Percentiles rank a stretch among this genome's conserved stretches.
Evolutionary conservation across 2,329 filamentous ascomycete species (phyloP).

Genomic region (Monascus ruber): DNA sequence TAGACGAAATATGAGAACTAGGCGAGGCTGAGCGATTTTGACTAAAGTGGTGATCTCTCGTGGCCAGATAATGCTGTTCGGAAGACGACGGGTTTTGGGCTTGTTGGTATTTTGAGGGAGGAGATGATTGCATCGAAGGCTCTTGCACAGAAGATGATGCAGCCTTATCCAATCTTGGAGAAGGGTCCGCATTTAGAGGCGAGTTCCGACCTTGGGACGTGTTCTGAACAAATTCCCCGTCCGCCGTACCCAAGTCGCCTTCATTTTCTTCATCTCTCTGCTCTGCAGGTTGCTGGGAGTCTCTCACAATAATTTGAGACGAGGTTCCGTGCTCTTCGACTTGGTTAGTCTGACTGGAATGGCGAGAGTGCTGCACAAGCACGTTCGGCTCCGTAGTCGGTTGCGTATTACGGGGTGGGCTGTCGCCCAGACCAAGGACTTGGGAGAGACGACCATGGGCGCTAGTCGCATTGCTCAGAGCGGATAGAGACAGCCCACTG

Average conservation of each 20-base stretch:
- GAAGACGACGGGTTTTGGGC: slow-evolving; percentile 3
- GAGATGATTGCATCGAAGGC: slow-evolving; percentile 11
- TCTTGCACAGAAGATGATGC: slow-evolving; percentile 9
- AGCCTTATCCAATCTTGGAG: slow-evolving; percentile 5
- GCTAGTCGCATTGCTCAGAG: slow-evolving; percentile 18
- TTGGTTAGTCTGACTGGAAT: slow-evolving; percentile 2
- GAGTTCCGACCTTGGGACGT: neutral
- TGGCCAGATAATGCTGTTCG: neutral
- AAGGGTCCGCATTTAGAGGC: slow-evolving; percentile 3
- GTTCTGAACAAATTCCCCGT: slow-evolving; percentile 1
- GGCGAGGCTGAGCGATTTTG: slow-evolving; percentile 4
- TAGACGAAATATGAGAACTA: slow-evolving; percentile 3
- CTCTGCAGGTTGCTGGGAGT: slow-evolving; percentile 25
- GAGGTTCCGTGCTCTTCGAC: slow-evolving; percentile 8
- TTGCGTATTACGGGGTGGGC: slow-evolving; percentile 5
- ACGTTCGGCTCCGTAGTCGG: slow-evolving; percentile 1
- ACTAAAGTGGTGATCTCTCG: neutral
- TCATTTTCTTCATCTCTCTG: slow-evolving; percentile 2
- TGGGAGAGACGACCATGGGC: slow-evolving; percentile 30
- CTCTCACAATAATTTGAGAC: slow-evolving; percentile 25
- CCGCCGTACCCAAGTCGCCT: neutral
- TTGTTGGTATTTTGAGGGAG: slow-evolving; percentile 9
- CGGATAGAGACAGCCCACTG: slow-evolving; percentile 15
- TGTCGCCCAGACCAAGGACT: slow-evolving; percentile 18
- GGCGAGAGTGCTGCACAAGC: slow-evolving; percentile 1